Conservation (phyloP, 2,329 filamentous ascomycete genomes). For the Aspergillus fumigatus region DNA sequence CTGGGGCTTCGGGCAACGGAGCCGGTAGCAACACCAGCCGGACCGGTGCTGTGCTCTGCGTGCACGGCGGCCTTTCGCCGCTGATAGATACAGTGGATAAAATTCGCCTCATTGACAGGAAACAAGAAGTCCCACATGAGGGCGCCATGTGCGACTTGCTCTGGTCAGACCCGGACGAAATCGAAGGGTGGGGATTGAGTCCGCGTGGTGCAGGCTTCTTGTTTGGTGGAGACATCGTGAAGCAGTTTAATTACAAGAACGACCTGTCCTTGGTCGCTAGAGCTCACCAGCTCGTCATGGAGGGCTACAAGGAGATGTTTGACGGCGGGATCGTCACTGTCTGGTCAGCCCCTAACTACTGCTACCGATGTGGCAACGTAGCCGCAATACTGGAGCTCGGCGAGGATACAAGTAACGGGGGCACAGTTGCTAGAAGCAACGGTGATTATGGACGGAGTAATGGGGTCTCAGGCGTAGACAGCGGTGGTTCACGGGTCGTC, state of each 20-base stretch:
- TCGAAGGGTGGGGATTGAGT: constrained; percentile 92
- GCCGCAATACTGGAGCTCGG: constrained; percentile 89
- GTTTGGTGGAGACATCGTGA: constrained; percentile 93
- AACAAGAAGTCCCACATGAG: constrained; percentile 97
- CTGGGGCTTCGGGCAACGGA: constrained; percentile 69
- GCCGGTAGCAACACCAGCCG: constrained; percentile 49
- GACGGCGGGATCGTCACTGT: constrained; percentile 93
- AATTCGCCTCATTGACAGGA: constrained; percentile 88
- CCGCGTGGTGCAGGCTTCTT: constrained; percentile 93
- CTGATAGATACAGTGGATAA: constrained; percentile 92
- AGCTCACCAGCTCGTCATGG: constrained; percentile 97
- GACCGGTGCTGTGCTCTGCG: constrained; percentile 83
- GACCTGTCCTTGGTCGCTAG: constrained; percentile 87
- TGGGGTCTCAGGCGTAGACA: constrained; percentile 48
- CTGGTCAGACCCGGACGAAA: constrained; percentile 94
- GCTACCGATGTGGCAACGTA: constrained; percentile 92
- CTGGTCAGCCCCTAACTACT: constrained; percentile 98
- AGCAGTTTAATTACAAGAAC: constrained; percentile 91
- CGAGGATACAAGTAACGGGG: constrained; percentile 75
- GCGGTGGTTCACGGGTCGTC: constrained; percentile 42
- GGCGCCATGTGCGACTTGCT: constrained; percentile 98
- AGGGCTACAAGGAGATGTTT: constrained; percentile 99
- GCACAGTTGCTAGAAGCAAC: constrained; percentile 62
- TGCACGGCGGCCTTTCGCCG: constrained; percentile 89
- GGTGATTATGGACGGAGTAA: constrained; percentile 42